phyloP scores from a whole-genome alignment of 2,329 filamentous ascomycete genomes.

The Microdochium paspali region DNA sequence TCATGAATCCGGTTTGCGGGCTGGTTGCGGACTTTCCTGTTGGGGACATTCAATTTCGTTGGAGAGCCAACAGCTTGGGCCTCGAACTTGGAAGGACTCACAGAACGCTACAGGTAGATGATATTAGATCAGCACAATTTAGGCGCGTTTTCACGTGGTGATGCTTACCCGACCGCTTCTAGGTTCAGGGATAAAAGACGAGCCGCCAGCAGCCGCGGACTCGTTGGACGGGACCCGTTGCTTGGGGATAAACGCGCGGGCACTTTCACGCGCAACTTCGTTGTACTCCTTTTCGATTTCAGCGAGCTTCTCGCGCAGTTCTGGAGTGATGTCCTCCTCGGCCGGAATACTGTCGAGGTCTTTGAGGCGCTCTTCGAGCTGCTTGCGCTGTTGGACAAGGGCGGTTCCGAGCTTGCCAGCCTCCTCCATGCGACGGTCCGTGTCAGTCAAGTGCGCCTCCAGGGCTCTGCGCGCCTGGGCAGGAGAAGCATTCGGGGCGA shows the following conservation, averaged over 20 bases:
- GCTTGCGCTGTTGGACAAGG: constrained; percentile 76
- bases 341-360: constrained; percentile 73
- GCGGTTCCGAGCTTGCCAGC: constrained; percentile 78
- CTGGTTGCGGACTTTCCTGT: constrained; percentile 83
- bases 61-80: constrained; percentile 78
- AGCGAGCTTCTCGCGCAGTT: constrained; percentile 71
- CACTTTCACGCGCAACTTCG: constrained; percentile 82
- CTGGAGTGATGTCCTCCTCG: constrained; percentile 71
- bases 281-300: constrained; percentile 94
- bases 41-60: constrained; percentile 79
- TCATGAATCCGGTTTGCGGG: constrained; percentile 83
- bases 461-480: constrained; percentile 81
- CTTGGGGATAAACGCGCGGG: constrained; percentile 78
- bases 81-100: constrained; percentile 71
- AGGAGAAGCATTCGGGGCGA: constrained; percentile 70
- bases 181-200: constrained; percentile 43
- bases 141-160: not conserved
- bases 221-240: constrained; percentile 70
- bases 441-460: constrained; percentile 86
- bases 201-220: constrained; percentile 29
- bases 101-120: constrained; percentile 43
- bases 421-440: constrained; percentile 83
- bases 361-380: constrained; percentile 70
- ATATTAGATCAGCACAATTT: constrained; percentile 1
- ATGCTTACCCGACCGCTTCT: constrained; percentile 41